Conservation (phyloP, 805 yeast species). For the Isabelozyma rhagii region DNA sequence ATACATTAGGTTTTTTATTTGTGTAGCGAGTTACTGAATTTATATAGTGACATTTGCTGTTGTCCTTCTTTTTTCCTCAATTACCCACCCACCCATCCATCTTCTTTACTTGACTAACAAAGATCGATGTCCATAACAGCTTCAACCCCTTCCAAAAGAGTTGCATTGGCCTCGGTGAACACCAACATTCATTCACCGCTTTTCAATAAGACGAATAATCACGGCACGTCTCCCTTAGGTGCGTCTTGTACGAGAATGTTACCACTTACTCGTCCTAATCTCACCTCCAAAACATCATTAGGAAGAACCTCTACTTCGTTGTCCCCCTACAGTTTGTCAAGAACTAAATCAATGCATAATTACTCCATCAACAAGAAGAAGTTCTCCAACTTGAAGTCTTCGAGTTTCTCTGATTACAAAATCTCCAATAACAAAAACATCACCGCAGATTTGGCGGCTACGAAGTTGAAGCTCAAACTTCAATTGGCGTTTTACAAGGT, state of each 20-base stretch:
- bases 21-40: background rate
- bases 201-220: background rate
- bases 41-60: background rate
- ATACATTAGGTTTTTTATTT: background rate
- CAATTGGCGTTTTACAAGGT: conserved; percentile 41
- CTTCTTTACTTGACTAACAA: background rate
- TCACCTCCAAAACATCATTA: background rate
- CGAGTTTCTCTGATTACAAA: conserved; percentile 1
- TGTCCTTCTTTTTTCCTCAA: background rate
- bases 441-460: conserved; percentile 40
- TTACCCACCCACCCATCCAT: background rate
- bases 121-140: conserved; percentile 1
- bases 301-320: background rate
- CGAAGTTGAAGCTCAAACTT: conserved; percentile 40
- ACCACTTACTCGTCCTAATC: background rate
- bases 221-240: background rate
- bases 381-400: conserved; percentile 1
- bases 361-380: background rate
- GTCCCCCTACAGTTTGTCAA: background rate
- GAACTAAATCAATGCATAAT: background rate
- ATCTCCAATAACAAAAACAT: conserved; percentile 14
- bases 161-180: conserved; percentile 36
- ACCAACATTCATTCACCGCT: background rate
- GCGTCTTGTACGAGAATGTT: background rate
- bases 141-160: conserved; percentile 19